phyloP scores from a whole-genome alignment of 345 rosid species.

The Camelina hispida region DNA sequence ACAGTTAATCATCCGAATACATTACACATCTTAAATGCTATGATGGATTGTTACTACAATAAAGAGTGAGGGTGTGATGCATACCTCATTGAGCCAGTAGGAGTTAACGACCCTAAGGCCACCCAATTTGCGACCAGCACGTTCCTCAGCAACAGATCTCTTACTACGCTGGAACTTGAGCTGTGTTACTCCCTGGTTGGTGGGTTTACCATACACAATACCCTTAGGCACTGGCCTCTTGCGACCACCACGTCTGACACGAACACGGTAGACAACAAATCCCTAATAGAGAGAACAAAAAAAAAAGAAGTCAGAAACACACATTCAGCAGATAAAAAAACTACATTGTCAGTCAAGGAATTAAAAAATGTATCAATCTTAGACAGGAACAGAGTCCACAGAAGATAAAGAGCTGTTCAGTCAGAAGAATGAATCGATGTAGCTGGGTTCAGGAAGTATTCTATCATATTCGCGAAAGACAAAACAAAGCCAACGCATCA shows the following conservation, averaged over 20 bases:
- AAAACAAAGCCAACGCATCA: conserved; percentile 25
- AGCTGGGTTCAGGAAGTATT: conserved; percentile 46
- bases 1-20: neutral
- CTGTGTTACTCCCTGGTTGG: conserved; percentile 88
- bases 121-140: conserved; percentile 77
- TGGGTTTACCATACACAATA: conserved; percentile 90
- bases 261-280: conserved; percentile 75
- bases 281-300: conserved; percentile 44
- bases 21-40: neutral
- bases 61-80: neutral
- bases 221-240: conserved; percentile 90
- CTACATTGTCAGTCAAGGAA: neutral
- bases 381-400: conserved; percentile 45
- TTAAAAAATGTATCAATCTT: conserved; percentile 37
- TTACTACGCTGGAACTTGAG: conserved; percentile 86
- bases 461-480: conserved; percentile 26
- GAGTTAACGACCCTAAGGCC: conserved; percentile 84
- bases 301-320: neutral
- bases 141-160: conserved; percentile 85
- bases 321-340: neutral
- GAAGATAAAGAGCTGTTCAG: conserved; percentile 36
- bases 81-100: conserved; percentile 87
- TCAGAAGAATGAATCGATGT: conserved; percentile 39
- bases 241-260: conserved; percentile 90
- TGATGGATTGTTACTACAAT: neutral